Conservation (phyloP, 257 asterid genomes). For the Buddleja alternifolia region DNA sequence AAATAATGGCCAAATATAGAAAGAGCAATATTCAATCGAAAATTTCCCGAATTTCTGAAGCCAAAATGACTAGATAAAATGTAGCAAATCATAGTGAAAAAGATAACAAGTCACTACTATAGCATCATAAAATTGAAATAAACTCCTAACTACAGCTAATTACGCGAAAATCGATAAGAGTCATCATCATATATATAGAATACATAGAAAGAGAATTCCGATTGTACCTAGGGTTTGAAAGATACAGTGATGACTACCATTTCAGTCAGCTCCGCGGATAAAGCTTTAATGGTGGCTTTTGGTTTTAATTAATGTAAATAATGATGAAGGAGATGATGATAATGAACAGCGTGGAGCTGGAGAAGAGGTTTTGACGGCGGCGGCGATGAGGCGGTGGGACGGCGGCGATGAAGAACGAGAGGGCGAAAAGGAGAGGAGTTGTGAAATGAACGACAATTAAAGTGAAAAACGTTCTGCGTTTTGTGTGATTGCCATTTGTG, state of each 20-base stretch:
- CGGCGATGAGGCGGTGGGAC: conserved; percentile 25
- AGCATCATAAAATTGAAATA: background rate
- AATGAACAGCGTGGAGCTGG: background rate
- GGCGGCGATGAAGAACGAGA: conserved; percentile 4
- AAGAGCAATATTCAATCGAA: background rate
- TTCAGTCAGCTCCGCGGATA: conserved; percentile 4
- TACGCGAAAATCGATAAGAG: background rate
- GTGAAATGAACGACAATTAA: no score
- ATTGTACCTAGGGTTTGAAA: conserved; percentile 21
- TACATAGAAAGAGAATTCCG: background rate
- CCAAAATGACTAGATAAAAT: background rate
- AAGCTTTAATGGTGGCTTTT: background rate
- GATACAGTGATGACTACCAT: conserved; percentile 12
- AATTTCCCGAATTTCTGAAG: background rate
- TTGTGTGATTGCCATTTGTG: no score
- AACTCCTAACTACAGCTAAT: conserved; percentile 5
- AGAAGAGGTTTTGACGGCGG: background rate
- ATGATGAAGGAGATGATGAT: background rate
- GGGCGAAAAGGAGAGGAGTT: background rate
- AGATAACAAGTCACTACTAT: background rate
- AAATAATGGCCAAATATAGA: background rate
- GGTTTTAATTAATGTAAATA: background rate
- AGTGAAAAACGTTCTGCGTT: no score
- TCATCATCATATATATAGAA: background rate
- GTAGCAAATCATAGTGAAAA: background rate